Conservation (phyloP, 2,329 filamentous ascomycete species). For the Sclerotinia trifoliorum region DNA sequence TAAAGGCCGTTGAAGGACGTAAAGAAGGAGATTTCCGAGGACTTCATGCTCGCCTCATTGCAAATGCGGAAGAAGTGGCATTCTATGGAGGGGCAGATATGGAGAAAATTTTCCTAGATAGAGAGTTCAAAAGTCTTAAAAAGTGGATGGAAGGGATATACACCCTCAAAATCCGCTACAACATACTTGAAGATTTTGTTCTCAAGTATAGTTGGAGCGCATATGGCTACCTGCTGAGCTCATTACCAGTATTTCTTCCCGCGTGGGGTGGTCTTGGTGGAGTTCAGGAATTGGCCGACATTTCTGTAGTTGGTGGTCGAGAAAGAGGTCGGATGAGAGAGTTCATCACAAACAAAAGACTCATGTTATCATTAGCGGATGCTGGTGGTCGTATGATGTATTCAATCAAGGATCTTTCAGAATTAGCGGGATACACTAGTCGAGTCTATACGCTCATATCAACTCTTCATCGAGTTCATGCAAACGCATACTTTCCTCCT, state of each 20-base stretch:
- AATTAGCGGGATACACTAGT: constrained; percentile 93
- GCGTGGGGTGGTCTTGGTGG: constrained; percentile 87
- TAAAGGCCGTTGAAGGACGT: constrained; percentile 93
- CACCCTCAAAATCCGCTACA: constrained; percentile 95
- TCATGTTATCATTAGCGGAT: constrained; percentile 96
- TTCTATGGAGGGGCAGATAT: constrained; percentile 96
- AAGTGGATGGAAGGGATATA: constrained; percentile 99
- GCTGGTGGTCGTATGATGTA: constrained; percentile 99
- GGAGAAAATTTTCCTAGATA: constrained; percentile 88
- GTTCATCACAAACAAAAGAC: constrained; percentile 97
- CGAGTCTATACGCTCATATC: constrained; percentile 94
- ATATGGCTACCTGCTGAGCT: constrained; percentile 91
- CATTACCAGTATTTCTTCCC: constrained; percentile 88
- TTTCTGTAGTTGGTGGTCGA: constrained; percentile 53
- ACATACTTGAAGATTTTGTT: constrained; percentile 97
- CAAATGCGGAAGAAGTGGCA: constrained; percentile 95
- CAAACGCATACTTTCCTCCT: constrained; percentile 76
- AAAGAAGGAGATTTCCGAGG: constrained; percentile 94
- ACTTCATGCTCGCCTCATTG: constrained; percentile 85
- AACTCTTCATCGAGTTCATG: constrained; percentile 89
- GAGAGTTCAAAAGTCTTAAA: constrained; percentile 88
- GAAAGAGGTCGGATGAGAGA: constrained; percentile 93
- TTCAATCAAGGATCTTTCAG: constrained; percentile 95
- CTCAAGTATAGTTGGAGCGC: constrained; percentile 99
- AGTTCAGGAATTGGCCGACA: constrained; percentile 61